phyloP scores from a whole-genome alignment of 305 asterid genomes.

The Ajuga reptans region DNA sequence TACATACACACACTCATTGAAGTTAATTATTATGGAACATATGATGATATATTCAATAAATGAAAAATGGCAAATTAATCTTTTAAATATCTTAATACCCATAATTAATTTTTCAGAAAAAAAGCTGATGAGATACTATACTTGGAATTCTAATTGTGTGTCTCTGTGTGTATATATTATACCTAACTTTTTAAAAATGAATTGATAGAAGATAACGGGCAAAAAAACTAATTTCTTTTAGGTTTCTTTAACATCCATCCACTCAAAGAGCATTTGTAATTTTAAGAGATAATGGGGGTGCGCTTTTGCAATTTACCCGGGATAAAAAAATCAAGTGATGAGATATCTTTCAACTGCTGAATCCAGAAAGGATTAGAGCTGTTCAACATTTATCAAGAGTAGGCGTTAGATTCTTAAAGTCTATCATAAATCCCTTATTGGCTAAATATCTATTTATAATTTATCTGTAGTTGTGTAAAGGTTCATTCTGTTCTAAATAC shows the following conservation, averaged over 20 bases:
- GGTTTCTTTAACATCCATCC: neutral
- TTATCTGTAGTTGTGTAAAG: neutral
- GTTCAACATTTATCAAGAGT: neutral
- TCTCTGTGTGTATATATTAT: too few species aligned
- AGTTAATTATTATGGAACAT: too few species aligned
- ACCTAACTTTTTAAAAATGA: too few species aligned
- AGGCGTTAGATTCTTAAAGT: neutral
- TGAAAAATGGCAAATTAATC: too few species aligned
- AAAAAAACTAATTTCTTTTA: neutral
- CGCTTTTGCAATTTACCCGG: neutral
- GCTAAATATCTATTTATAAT: neutral
- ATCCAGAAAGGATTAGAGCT: neutral
- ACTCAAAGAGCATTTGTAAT: neutral
- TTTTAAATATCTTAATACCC: neutral
- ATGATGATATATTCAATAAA: too few species aligned
- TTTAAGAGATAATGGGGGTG: neutral
- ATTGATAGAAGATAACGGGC: neutral
- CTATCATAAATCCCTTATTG: neutral
- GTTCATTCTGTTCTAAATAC: neutral
- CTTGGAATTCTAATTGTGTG: neutral
- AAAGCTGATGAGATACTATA: neutral
- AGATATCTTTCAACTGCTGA: neutral
- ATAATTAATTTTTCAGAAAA: neutral
- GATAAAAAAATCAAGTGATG: neutral
- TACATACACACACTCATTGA: too few species aligned